These are phyloP conservation scores for Aspergillus jensenii DNA, from an alignment of 2,329 filamentous ascomycete species.

Conservation along the genomic window DNA sequence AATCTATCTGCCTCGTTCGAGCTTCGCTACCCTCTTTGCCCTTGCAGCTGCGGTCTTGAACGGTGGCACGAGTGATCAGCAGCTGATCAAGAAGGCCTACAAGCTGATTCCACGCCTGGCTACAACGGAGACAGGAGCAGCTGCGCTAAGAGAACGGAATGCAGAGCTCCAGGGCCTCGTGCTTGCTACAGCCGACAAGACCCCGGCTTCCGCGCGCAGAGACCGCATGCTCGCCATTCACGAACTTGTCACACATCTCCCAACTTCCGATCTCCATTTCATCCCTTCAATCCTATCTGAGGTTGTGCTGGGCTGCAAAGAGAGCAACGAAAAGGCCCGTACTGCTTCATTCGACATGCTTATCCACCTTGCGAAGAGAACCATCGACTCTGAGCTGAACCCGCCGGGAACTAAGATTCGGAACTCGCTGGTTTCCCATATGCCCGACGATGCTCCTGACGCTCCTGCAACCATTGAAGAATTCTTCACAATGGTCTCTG, in stretches of 20 bases:
- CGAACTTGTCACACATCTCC: slow-evolving; percentile 76
- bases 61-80: slow-evolving; percentile 67
- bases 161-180: slow-evolving; percentile 79
- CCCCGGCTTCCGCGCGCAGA: slow-evolving; percentile 78
- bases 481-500: slow-evolving; percentile 97
- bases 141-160: slow-evolving; percentile 74
- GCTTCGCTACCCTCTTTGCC: slow-evolving; percentile 80
- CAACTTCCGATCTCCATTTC: slow-evolving; percentile 79
- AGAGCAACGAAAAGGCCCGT: slow-evolving; percentile 92
- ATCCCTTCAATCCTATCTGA: slow-evolving; percentile 89
- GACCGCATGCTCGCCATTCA: slow-evolving; percentile 83
- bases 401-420: slow-evolving; percentile 70
- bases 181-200: slow-evolving; percentile 76
- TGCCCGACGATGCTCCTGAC: slow-evolving; percentile 75
- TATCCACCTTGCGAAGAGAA: slow-evolving; percentile 81
- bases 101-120: slow-evolving; percentile 92
- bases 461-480: slow-evolving; percentile 85
- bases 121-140: slow-evolving; percentile 72
- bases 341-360: slow-evolving; percentile 87
- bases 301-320: slow-evolving; percentile 94
- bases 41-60: slow-evolving; percentile 82
- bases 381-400: slow-evolving; percentile 62
- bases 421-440: slow-evolving; percentile 82
- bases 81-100: slow-evolving; percentile 98
- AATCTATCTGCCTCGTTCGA: slow-evolving; percentile 83